phyloP scores from a whole-genome alignment of 2,329 filamentous ascomycete genomes.

The Geoglossum cookeanum region DNA sequence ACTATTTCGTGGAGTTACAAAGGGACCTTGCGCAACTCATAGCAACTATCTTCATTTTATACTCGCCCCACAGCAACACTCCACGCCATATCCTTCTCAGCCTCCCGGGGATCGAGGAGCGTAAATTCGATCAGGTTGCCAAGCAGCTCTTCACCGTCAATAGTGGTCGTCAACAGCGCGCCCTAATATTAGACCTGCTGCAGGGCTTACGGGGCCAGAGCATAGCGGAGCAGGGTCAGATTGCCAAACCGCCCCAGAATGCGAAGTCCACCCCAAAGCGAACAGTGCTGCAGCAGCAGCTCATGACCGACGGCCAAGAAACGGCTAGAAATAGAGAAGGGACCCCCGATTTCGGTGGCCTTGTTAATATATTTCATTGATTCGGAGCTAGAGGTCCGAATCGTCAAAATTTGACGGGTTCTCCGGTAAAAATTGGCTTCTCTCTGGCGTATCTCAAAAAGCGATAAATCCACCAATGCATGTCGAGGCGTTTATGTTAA shows the following conservation, averaged over 20 bases:
- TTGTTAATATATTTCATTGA: constrained; percentile 34
- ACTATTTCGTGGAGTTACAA: constrained; percentile 92
- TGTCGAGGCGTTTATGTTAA: background rate
- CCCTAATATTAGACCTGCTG: constrained; percentile 64
- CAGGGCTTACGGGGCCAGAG: constrained; percentile 78
- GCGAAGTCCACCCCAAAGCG: constrained; percentile 20
- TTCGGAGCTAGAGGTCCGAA: background rate
- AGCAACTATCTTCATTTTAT: constrained; percentile 63
- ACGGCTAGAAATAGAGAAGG: constrained; percentile 22
- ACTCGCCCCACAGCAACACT: constrained; percentile 48
- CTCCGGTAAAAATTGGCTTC: background rate
- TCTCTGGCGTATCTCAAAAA: background rate
- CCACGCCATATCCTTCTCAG: constrained; percentile 59
- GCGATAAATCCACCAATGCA: background rate
- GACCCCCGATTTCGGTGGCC: constrained; percentile 31
- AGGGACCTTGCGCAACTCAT: constrained; percentile 81
- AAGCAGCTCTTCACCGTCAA: constrained; percentile 36
- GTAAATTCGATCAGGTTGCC: constrained; percentile 46
- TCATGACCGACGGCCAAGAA: constrained; percentile 26
- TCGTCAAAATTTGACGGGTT: background rate
- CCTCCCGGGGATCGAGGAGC: constrained; percentile 54
- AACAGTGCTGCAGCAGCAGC: constrained; percentile 23
- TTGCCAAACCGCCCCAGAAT: constrained; percentile 29
- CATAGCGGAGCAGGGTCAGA: constrained; percentile 81
- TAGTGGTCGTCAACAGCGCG: constrained; percentile 55